Conservation (phyloP, 805 yeast species). For the Candida corydali region DNA sequence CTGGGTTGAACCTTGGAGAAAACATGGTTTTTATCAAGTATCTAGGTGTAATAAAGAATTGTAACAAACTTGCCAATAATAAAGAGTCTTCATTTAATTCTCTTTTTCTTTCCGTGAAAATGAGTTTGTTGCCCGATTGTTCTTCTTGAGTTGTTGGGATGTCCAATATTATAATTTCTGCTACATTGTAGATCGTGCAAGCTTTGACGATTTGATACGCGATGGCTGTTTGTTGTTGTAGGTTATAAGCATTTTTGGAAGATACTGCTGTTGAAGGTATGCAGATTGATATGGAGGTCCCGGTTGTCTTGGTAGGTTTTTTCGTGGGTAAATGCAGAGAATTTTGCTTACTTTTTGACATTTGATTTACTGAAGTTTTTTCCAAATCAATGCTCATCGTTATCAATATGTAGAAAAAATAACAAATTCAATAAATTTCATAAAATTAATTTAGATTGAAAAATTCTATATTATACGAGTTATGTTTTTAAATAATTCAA, state of each 20-base stretch:
- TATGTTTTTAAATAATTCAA: too few species aligned
- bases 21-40: conserved; percentile 68
- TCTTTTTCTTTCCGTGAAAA: conserved; percentile 7
- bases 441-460: too few species aligned
- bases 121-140: conserved; percentile 10
- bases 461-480: too few species aligned
- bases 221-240: conserved; percentile 69
- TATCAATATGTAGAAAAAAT: too few species aligned
- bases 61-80: conserved; percentile 65
- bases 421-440: too few species aligned
- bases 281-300: conserved; percentile 53
- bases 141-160: conserved; percentile 23
- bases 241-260: conserved; percentile 50
- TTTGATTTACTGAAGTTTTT: neutral
- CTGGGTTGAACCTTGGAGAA: conserved; percentile 24
- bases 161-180: conserved; percentile 71
- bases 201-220: conserved; percentile 79
- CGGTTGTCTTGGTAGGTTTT: conserved; percentile 23
- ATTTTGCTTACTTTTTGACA: conserved; percentile 9
- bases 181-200: conserved; percentile 63
- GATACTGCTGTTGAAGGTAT: conserved; percentile 67
- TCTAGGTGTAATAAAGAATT: conserved; percentile 81
- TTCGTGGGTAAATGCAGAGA: conserved; percentile 18
- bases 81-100: conserved; percentile 20
- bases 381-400: neutral